Evolutionary conservation across 345 rosid genomes (phyloP).

Genomic region (Arabis alpina): DNA sequence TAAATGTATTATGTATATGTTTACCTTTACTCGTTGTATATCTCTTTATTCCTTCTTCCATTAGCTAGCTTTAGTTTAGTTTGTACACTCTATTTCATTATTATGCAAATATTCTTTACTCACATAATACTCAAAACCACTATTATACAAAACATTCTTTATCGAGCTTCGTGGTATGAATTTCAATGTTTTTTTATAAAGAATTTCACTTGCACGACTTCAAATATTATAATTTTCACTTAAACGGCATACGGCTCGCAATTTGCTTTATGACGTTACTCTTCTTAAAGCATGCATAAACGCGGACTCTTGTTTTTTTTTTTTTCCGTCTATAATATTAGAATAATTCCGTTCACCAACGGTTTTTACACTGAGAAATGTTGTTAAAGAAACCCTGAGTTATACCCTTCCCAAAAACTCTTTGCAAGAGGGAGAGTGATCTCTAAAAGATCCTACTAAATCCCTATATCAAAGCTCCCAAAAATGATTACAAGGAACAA

Average conservation of each 20-base stretch:
- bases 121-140: slow-evolving; percentile 36
- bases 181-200: background rate
- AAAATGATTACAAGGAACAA: too few species aligned
- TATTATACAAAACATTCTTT: slow-evolving; percentile 21
- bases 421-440: too few species aligned
- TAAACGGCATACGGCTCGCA: slow-evolving; percentile 27
- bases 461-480: too few species aligned
- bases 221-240: slow-evolving; percentile 8
- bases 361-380: too few species aligned
- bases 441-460: too few species aligned
- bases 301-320: background rate
- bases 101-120: slow-evolving; percentile 32
- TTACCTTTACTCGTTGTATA: slow-evolving; percentile 39
- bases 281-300: slow-evolving; percentile 15
- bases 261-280: slow-evolving; percentile 10
- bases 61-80: background rate
- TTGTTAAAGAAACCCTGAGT: too few species aligned
- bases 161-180: slow-evolving; percentile 41
- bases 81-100: slow-evolving; percentile 16
- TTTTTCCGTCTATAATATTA: too few species aligned
- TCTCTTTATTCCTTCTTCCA: too few species aligned
- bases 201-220: background rate
- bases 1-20: slow-evolving; percentile 27
- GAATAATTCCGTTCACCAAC: too few species aligned
- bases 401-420: too few species aligned